Evolutionary conservation across 2,329 filamentous ascomycete genomes (phyloP), one percentile per base, ranked within the genome.

Genomic region (Triangularia setosa): DNA sequence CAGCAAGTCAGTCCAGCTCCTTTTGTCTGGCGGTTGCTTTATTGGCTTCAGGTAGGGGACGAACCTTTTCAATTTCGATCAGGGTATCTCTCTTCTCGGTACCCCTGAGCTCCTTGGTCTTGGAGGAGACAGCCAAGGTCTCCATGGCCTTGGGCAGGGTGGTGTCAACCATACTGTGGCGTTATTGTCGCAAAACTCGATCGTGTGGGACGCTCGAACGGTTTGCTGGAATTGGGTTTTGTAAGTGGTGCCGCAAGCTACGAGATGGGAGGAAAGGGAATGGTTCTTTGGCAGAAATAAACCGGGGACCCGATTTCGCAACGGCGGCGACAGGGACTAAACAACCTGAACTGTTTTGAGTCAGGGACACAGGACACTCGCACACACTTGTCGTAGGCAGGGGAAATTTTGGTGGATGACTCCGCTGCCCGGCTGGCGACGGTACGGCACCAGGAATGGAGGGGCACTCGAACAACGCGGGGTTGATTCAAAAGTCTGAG

Each of bases 51-150:
- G 18, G 6, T 3, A 24, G 16, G 11, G 6, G 35, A 14, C 61
- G 44, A 14, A 63, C 64, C 64, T 72, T 96, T 81, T 98, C 94
- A 73, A 90, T 85, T 30, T 87, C 87, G 71, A 95, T 89, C 70
- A 96, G 82, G 59, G 88, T 85, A 74, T 96, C 92, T 76, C 93
- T 84, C 80, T 96, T 96, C 73, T 96, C 92, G 44, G 93, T 96
- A 67, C 84, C 84, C 75, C 85, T 86, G 73, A 86, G 77, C 76
- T 86, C 84, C 76, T 86, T 86, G 64, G 83, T 86, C 75, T 85
- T 86, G 75, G 83, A 85, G 75, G 83, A 85, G 70, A 85, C 78
- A 65, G 79, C 76, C 64, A 84, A 76, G 67, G 75, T 77, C 74
- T 83, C 82, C 75, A 84, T 77, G 73, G 81, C 81, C 74, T 83